Conservation (phyloP, 2,329 filamentous ascomycete genomes). For the Hymenotorrendiella dingleyae region DNA sequence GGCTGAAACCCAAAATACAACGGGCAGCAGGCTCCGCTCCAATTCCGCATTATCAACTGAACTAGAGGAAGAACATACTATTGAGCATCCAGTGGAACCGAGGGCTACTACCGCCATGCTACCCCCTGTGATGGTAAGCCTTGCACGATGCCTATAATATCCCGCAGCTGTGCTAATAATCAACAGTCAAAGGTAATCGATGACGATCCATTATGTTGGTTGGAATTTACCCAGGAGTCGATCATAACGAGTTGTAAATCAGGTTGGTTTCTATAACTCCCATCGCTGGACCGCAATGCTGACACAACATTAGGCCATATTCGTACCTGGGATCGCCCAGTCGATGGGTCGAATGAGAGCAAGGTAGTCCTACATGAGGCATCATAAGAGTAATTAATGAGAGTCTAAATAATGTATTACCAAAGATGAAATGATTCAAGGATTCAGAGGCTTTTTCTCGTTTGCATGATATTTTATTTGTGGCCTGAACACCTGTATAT, state of each 20-base stretch:
- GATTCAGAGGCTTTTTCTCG: too few species aligned
- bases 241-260: conserved; percentile 90
- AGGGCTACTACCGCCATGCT: conserved; percentile 76
- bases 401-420: too few species aligned
- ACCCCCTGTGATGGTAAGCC: conserved; percentile 77
- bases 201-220: conserved; percentile 79
- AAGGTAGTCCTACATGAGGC: too few species aligned
- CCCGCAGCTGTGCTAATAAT: conserved; percentile 17
- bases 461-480: too few species aligned
- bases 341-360: conserved; percentile 14
- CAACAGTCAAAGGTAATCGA: conserved; percentile 73
- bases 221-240: conserved; percentile 88
- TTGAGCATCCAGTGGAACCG: conserved; percentile 80
- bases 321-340: conserved; percentile 24
- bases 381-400: too few species aligned
- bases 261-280: conserved; percentile 54
- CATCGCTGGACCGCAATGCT: background rate
- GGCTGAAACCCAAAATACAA: conserved; percentile 57
- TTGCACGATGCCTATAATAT: background rate
- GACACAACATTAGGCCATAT: conserved; percentile 19
- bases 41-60: conserved; percentile 59
- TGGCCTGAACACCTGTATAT: too few species aligned
- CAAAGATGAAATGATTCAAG: too few species aligned
- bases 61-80: conserved; percentile 49
- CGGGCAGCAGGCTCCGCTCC: conserved; percentile 57